These are phyloP conservation scores for Solanum gandarillasii DNA, from an alignment of 257 asterid genomes.

Conservation along the genomic window DNA sequence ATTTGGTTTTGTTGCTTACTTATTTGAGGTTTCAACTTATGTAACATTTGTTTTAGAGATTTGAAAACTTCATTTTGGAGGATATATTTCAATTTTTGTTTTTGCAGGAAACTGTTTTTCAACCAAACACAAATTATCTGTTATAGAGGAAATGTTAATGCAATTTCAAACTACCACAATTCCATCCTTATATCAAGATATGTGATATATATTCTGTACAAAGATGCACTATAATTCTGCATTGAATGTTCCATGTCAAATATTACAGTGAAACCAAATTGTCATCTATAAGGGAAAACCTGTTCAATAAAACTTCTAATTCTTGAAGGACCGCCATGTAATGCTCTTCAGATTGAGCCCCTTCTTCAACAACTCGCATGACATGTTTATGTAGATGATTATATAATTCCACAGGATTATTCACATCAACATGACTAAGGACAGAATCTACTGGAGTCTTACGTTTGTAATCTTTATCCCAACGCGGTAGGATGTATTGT, in stretches of 20 bases:
- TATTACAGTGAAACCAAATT: background rate
- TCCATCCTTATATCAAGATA: background rate
- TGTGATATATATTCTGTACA: background rate
- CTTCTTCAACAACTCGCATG: conserved; percentile 37
- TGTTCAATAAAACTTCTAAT: conserved; percentile 21
- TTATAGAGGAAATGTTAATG: background rate
- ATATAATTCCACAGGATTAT: conserved; percentile 18
- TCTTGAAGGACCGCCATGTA: conserved; percentile 30
- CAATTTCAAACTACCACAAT: background rate
- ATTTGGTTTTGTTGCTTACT: background rate
- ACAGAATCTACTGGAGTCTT: conserved; percentile 5
- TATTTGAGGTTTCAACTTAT: background rate
- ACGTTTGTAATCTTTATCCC: conserved; percentile 35
- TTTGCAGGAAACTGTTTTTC: background rate
- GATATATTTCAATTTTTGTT: background rate
- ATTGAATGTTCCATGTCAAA: background rate
- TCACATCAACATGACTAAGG: conserved; percentile 12
- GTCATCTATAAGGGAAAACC: conserved; percentile 12
- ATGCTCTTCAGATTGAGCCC: conserved; percentile 30
- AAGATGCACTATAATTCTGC: background rate
- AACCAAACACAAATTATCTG: background rate
- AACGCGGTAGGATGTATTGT: conserved; percentile 37
- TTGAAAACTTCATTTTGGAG: background rate
- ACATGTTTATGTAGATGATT: conserved; percentile 19
- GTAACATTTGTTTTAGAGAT: background rate